Evolutionary conservation across 176 grass and related monocot genomes (phyloP).

Genomic region (Microstegium vimineum): DNA sequence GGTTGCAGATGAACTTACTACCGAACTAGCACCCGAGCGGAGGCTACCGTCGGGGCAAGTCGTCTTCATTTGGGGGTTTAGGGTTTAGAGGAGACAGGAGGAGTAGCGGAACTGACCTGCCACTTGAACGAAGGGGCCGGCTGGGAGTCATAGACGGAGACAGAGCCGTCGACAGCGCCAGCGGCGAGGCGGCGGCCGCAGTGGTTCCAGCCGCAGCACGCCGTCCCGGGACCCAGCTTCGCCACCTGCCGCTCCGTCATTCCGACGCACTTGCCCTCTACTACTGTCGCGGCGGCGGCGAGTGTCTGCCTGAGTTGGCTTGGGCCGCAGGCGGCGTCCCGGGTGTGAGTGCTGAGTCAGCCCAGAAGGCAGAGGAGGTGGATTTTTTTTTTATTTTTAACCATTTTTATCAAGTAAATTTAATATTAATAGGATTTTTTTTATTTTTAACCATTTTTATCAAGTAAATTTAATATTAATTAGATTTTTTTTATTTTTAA

Average conservation of each 20-base stretch:
- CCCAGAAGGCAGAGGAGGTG: too few relatives aligned
- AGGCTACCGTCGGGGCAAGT: neutral
- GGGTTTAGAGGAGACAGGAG: neutral
- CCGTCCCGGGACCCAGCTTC: constrained; percentile 44
- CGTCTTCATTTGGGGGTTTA: neutral
- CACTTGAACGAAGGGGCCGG: constrained; percentile 66
- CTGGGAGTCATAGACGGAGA: constrained; percentile 71
- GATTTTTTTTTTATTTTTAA: too few relatives aligned
- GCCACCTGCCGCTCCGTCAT: constrained; percentile 64
- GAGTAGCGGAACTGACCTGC: constrained; percentile 51
- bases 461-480: too few relatives aligned
- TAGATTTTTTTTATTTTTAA: too few relatives aligned
- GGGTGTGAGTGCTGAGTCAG: neutral
- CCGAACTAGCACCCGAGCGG: neutral
- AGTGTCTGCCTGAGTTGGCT: neutral
- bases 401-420: too few relatives aligned
- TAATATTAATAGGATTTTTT: too few relatives aligned
- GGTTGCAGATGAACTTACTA: neutral
- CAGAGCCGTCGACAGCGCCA: constrained; percentile 62
- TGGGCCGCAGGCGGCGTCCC: neutral
- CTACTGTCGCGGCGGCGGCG: constrained; percentile 10
- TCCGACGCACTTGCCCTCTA: neutral
- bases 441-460: too few relatives aligned
- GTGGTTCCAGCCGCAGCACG: constrained; percentile 82
- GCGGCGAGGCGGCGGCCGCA: constrained; percentile 67